These are phyloP conservation scores for Huiozyma sinensis DNA, from an alignment of 805 yeast genomes.

Conservation along the genomic window DNA sequence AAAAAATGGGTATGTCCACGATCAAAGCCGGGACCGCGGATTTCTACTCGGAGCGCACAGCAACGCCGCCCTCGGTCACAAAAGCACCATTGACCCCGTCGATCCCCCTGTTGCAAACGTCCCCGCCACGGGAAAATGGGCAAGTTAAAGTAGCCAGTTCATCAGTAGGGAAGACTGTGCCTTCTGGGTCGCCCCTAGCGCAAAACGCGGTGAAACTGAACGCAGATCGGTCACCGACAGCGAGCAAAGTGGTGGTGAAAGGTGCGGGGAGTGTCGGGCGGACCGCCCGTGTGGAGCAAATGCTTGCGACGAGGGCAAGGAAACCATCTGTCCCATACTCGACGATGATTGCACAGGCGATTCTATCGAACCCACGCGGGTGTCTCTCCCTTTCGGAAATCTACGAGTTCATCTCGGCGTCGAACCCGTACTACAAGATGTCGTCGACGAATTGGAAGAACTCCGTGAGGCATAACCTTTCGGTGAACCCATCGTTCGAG, in stretches of 20 bases:
- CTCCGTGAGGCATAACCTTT: conserved; percentile 88
- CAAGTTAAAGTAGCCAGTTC: too few relatives aligned
- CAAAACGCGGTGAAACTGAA: too few relatives aligned
- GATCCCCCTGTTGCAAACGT: too few relatives aligned
- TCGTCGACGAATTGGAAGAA: conserved; percentile 93
- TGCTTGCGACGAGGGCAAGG: background rate
- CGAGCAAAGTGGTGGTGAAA: too few relatives aligned
- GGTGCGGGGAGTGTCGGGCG: too few relatives aligned
- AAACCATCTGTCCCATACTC: conserved; percentile 96
- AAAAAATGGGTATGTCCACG: background rate
- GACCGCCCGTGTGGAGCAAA: background rate
- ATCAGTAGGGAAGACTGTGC: background rate
- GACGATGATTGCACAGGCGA: conserved; percentile 95
- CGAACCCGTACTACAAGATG: conserved; percentile 27
- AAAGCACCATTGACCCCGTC: too few relatives aligned
- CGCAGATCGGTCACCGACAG: too few relatives aligned
- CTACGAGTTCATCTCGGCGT: conserved; percentile 77
- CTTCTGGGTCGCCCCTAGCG: too few relatives aligned
- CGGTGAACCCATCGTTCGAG: conserved; percentile 91
- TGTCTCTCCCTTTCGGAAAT: conserved; percentile 82
- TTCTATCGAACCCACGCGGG: conserved; percentile 75
- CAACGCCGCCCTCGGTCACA: too few relatives aligned
- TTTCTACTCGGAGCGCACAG: background rate
- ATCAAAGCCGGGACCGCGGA: background rate
- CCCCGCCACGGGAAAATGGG: too few relatives aligned